Evolutionary conservation across 768 basidiomycete species (phyloP), one percentile per base, ranked within the genome.

Genomic region (Lentinula detonsa): DNA sequence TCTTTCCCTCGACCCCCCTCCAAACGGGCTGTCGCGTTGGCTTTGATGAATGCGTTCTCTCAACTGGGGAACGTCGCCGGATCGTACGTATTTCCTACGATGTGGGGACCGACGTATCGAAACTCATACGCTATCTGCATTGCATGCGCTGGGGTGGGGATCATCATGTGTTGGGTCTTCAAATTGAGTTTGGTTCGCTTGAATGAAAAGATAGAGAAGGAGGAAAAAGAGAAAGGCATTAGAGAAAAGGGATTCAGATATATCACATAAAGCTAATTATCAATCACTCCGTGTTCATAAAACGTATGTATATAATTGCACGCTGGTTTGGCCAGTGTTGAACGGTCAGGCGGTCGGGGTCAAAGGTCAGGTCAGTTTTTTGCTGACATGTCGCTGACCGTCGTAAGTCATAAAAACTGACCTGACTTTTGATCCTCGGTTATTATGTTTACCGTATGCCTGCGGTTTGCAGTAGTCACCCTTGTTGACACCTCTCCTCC

Each of bases 21-120:
- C 43, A 93, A 93, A 72, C 85, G 92, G 9, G 90, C 92, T 11
- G 87, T 93, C 18, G 86, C 90, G 6, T 78, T 95, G 62, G 92
- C 90, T 10, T 75, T 89, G 66, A 82, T 92, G 69, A 91, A 93
- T 71, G 85, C 87, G 31, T 89, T 90, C 72, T 85, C 87, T 34
- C 87, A 91, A 68, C 78, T 94, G 31, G 94, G 93, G 5, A 95
- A 95, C 72, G 78, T 95, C 60, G 79, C 87, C 16, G 92, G 93
- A 64, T 87, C 90, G 76, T 89, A 90, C 68, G 75, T 86, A 46
- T 90, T 87, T 86, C 87, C 85, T 10, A 73, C 70, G 40, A 65
- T 62, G 6, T 90, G 87, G 87, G 88, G 87, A 7, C 87, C 86
- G 28, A 81, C 82, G 0, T 92, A 90, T 72, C 71, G 73, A 2